Evolutionary conservation across 2,329 filamentous ascomycete genomes (phyloP), one percentile per base, ranked within the genome.

Genomic region (Fusarium tjaetaba): DNA sequence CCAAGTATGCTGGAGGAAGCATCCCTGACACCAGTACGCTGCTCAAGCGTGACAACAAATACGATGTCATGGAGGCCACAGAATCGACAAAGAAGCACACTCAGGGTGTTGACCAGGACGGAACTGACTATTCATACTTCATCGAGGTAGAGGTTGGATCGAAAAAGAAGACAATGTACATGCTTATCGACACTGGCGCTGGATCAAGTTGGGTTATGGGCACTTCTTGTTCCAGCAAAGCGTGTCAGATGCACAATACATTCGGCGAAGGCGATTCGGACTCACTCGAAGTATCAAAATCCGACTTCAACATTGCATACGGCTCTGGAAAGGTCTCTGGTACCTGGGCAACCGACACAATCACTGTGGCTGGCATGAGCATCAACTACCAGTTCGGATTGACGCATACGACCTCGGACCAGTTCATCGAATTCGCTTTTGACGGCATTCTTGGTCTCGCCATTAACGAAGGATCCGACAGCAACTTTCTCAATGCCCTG

Each of bases 381-480:
- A 79, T 94, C 20, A 81, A 86, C 4, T 87, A 94, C 76, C 85
- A 89, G 7, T 93, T 97, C 77, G 95, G 95, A 9, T 82, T 95
- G 67, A 94, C 93, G 28, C 88, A 88, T 39, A 87, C 87, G 30
- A 93, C 93, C 4, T 94, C 93, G 2, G 82, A 89, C 58, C 91
- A 96, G 72, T 97, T 97, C 80, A 83, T 85, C 34, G 88, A 88
- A 59, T 97, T 96, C 76, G 92, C 94, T 4, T 95, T 97, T 81
- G 95, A 97, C 80, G 95, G 95, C 30, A 97, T 97, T 55, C 84
- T 97, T 6, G 95, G 94, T 8, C 84, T 97, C 30, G 92, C 93
- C 22, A 90, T 91, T 76, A 88, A 87, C 69, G 84, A 86, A 16
- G 88, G 88, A 6, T 85, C 84, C 41, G 87, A 88, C 10, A 88